Evolutionary conservation across 1,284 basidiomycete species (phyloP).

Genomic region (Tilletia indica): DNA sequence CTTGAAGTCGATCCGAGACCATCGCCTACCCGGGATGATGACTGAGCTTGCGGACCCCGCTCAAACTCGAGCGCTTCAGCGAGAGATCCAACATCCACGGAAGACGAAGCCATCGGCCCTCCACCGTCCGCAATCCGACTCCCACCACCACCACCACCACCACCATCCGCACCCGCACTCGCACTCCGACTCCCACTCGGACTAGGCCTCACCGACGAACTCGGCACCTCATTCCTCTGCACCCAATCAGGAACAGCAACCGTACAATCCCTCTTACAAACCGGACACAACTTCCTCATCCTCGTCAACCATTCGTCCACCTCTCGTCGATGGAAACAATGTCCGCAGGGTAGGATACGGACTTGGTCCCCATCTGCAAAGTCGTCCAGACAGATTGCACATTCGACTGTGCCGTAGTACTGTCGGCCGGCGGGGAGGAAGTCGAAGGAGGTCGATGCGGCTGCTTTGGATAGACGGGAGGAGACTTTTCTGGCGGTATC

Average conservation of each 20-base stretch:
- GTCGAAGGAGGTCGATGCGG: slow-evolving; percentile 19
- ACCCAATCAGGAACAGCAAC: slow-evolving; percentile 32
- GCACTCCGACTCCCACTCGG: slow-evolving; percentile 8
- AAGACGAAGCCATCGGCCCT: too few relatives aligned
- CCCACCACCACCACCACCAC: background rate
- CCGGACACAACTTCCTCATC: slow-evolving; percentile 53
- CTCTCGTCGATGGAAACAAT: slow-evolving; percentile 51
- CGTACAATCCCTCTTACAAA: slow-evolving; percentile 53
- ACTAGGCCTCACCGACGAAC: background rate
- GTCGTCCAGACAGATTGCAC: slow-evolving; percentile 51
- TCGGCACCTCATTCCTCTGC: slow-evolving; percentile 17
- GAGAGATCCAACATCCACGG: too few relatives aligned
- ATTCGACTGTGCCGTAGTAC: slow-evolving; percentile 48
- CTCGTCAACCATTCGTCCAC: slow-evolving; percentile 53
- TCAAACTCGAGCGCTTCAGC: too few relatives aligned
- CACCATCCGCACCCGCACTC: background rate
- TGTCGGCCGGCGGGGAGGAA: slow-evolving; percentile 41
- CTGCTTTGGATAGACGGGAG: slow-evolving; percentile 16
- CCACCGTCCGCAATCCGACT: too few relatives aligned
- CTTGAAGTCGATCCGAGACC: too few relatives aligned
- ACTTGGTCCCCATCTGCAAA: slow-evolving; percentile 53
- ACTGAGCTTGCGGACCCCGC: too few relatives aligned
- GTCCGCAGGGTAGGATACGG: slow-evolving; percentile 52
- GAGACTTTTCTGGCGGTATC: slow-evolving; percentile 19
- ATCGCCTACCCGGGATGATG: too few relatives aligned